Conservation (phyloP, 805 yeast species). For the Blastobotrys chiropterorum region DNA sequence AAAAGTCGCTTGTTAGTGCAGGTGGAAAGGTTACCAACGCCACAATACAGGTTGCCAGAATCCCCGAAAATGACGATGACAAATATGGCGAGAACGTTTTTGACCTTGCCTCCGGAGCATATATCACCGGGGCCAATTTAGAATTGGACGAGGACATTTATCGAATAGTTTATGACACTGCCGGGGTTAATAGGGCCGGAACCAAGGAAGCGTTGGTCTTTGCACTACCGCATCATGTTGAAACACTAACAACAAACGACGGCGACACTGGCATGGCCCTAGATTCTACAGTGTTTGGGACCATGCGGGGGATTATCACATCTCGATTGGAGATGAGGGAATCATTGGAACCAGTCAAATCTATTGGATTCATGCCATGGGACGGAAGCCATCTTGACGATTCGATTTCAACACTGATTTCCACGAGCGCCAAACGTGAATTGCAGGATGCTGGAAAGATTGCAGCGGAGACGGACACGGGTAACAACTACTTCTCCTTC, state of each 20-base stretch:
- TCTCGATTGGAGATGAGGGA: slow-evolving; percentile 30
- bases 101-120: slow-evolving; percentile 60
- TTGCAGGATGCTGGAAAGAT: slow-evolving; percentile 32
- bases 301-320: slow-evolving; percentile 32
- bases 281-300: slow-evolving; percentile 44
- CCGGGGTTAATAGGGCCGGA: slow-evolving; percentile 40
- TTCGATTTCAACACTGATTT: slow-evolving; percentile 42
- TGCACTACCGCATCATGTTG: slow-evolving; percentile 57
- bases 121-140: slow-evolving; percentile 41
- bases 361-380: slow-evolving; percentile 56
- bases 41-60: neutral
- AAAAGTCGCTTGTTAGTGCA: neutral
- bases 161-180: slow-evolving; percentile 37
- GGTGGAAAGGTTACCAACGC: neutral
- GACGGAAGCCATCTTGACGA: slow-evolving; percentile 34
- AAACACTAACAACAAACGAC: slow-evolving; percentile 32
- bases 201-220: slow-evolving; percentile 40
- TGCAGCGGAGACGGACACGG: slow-evolving; percentile 23
- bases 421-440: slow-evolving; percentile 45
- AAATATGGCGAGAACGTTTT: slow-evolving; percentile 30
- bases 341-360: slow-evolving; percentile 32
- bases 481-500: slow-evolving; percentile 89
- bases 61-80: slow-evolving; percentile 3
- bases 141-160: slow-evolving; percentile 38
- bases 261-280: slow-evolving; percentile 19